Percentiles rank a stretch among this genome's conserved stretches.
Conservation (phyloP, 805 yeast species). For the Kluyveromyces nonfermentans region DNA sequence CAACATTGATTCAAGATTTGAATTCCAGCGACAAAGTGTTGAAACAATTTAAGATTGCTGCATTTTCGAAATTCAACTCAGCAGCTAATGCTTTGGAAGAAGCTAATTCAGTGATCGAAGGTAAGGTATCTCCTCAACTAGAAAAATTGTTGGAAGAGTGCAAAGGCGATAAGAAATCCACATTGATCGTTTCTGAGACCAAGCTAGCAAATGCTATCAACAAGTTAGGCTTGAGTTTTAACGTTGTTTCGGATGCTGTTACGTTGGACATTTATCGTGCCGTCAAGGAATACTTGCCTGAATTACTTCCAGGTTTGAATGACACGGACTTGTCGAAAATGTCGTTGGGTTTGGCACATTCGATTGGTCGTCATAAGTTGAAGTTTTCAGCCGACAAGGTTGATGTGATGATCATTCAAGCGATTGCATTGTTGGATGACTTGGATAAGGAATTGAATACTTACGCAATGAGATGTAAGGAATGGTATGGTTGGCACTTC, state of each 20-base stretch:
- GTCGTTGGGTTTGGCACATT: conserved; percentile 98
- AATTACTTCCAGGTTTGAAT: conserved; percentile 84
- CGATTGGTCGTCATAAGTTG: conserved; percentile 95
- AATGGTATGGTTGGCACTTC: conserved; percentile 99
- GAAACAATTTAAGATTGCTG: conserved; percentile 85
- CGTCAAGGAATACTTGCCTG: conserved; percentile 88
- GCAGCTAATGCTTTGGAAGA: conserved; percentile 97
- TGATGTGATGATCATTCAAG: conserved; percentile 98
- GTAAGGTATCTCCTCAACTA: conserved; percentile 82
- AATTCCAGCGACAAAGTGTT: conserved; percentile 77
- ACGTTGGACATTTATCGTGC: conserved; percentile 93
- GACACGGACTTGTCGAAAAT: conserved; percentile 80
- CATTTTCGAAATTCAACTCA: conserved; percentile 87
- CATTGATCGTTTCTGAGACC: conserved; percentile 87
- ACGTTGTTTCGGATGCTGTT: conserved; percentile 90
- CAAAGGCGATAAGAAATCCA: conserved; percentile 73
- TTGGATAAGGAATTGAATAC: conserved; percentile 96
- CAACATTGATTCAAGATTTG: conserved; percentile 64
- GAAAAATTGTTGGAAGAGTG: conserved; percentile 65
- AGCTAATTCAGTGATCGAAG: conserved; percentile 85
- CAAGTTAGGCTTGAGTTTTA: conserved; percentile 80
- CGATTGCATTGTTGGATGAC: conserved; percentile 93
- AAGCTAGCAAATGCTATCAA: conserved; percentile 94
- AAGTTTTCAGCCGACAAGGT: conserved; percentile 97
- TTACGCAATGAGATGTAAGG: conserved; percentile 97